Base-by-base conservation (phyloP, 2,329 filamentous ascomycete genomes). In the Pseudofabraea citricarpa region DNA sequence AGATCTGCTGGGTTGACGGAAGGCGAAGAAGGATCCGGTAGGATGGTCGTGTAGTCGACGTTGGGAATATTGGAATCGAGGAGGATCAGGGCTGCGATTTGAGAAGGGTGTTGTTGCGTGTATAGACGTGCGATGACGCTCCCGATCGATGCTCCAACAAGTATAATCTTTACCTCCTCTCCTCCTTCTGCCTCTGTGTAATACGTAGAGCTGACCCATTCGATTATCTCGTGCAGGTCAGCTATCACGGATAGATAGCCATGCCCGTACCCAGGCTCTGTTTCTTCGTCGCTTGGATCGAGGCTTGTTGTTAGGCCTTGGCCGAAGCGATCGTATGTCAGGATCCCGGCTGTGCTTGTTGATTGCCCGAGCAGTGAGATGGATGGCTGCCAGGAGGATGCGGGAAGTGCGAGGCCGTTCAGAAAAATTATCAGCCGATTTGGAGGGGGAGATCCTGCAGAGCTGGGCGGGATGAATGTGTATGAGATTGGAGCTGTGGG, bases 21-120 rank as follows among this genome's bases (percentile, higher is more conserved):
- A 5, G 54, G 49, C 26, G 52, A 46, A 18, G 52, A 50, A 4
- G 59, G 57, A 33, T 61, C 56, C 2, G 59, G 59, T 46, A 53
- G 50, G 20, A 60, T 56, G n/a, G 45, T 47, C 2, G 43, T 55
- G 27, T 59, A 62, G 29, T 62, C 53, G n/a, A 45, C 49, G 26
- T 62, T 62, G 9, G 52, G 51, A 2, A 62, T 60, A 22, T 62
- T 63, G 1, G 61, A 63, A 29, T 64, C 61, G 4, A 64, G 54
- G 37, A 62, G 51, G 2, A 64, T 45, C 10, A 61, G 50, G 4
- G 57, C 59, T 15, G 56, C 47, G 10, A 57, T 52, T 15, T 53
- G 47, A 1, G 40, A 50, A 10, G 59, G 56, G 23, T 59, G 54
- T 26, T 48, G 48, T 18, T 61, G 51, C 9, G 55, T 46, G 41